Base-by-base conservation (phyloP, 2,329 filamentous ascomycete genomes). In the Aphanoascus verrucosus region DNA sequence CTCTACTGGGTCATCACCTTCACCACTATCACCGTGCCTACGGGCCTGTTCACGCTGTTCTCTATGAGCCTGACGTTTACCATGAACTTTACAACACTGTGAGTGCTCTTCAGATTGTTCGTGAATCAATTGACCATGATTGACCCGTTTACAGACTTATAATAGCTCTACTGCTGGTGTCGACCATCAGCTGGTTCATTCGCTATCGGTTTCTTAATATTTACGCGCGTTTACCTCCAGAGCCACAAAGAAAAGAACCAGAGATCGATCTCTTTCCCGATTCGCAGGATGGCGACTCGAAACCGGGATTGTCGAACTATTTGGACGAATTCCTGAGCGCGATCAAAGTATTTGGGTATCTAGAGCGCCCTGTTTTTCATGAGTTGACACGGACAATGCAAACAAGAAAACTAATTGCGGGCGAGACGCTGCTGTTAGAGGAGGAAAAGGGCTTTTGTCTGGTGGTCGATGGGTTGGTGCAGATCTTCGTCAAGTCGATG, bases 401-500 rank as follows among this genome's bases (percentile, higher is more conserved):
- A 73, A 98, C 94, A 17, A 79, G 88, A 62, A 96, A 96, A 70
- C 77, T 98, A 48, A 94, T 97, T 63, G 91, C 93, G 4, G 93
- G 93, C 31, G 93, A 98, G 70, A 98, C 93, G 0, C 76, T 98
- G 61, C 83, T 96, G 59, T 75, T 98, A 32, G 93, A 98, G 69
- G 93, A 98, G 66, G 93, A 98, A 64, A 95, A 98, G 63, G 93
- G 93, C 0, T 98, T 98, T 64, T 98, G 93, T 66, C 78, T 98
- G 54, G 93, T 98, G 4, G 94, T 98, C 2, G 93, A 98, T 69
- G 93, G 93, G 1, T 71, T 95, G 28, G 90, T 98, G 0, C 89
- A 98, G 68, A 97, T 98, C 52, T 98, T 97, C 66, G 93, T 98
- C 68, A 97, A 96, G 67, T 96, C 91, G 1, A 83, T 84, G 42